A percentile compares a stretch with the other conserved stretches of the same genome.
Conservation (phyloP, 2,329 filamentous ascomycete species). For the Diaporthe helianthi region DNA sequence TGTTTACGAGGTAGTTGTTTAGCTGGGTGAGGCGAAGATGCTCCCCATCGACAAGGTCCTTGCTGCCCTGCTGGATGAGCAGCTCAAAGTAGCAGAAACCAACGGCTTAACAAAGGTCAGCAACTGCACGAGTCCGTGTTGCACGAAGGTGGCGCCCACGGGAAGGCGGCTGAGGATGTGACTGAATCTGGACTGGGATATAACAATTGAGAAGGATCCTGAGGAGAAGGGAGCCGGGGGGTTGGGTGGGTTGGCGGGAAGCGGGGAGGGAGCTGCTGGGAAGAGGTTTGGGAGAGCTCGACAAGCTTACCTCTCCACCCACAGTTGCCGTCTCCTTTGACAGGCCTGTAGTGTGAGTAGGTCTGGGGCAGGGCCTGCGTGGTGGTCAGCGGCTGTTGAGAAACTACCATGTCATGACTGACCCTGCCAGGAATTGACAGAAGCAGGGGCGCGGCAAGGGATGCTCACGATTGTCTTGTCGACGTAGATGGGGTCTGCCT, state of each 20-base stretch:
- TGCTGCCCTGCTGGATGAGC: conserved; percentile 72
- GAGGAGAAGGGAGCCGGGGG: neutral
- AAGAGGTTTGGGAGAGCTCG: neutral
- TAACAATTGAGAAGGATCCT: neutral
- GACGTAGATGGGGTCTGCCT: conserved; percentile 83
- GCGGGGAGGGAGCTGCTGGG: neutral
- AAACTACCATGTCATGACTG: neutral
- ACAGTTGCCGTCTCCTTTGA: conserved; percentile 94
- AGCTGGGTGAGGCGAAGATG: conserved; percentile 74
- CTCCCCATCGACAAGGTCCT: conserved; percentile 72
- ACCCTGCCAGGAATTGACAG: neutral
- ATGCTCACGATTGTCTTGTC: conserved; percentile 82
- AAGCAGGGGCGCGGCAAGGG: conserved; percentile 3
- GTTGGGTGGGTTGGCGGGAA: too few species aligned
- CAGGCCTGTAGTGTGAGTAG: conserved; percentile 85
- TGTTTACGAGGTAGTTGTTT: conserved; percentile 71
- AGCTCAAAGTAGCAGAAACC: conserved; percentile 94
- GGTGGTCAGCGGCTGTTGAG: conserved; percentile 4
- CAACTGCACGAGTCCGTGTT: neutral
- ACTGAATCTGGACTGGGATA: neutral
- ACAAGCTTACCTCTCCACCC: conserved; percentile 88
- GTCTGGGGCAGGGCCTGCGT: conserved; percentile 78
- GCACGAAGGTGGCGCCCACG: neutral
- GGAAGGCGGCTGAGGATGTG: neutral
- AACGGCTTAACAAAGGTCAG: conserved; percentile 68